Base-by-base conservation (phyloP, 169 alveolate species). In the Plasmodium adleri region DNA sequence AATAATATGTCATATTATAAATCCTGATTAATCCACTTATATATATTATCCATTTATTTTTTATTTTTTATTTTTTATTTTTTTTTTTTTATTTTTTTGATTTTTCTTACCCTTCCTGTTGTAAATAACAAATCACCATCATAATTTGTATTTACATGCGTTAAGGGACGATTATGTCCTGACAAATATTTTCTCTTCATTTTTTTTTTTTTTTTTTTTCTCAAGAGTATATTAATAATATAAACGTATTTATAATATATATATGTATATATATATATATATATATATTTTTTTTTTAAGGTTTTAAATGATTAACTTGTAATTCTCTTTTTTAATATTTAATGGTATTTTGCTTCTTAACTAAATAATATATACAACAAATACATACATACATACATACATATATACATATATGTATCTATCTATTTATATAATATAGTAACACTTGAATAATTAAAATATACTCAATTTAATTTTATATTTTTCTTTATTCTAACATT, bases 51-150 rank as follows among this genome's bases (percentile, higher is more conserved):
- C n/a, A 28, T 28, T 28, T 28, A 28, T 1, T 26, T 26, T 26
- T 26, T 26, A 26, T 26, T 26, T 26, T 26, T 26, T 26, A 26
- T 26, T 26, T 1, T 1, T 26, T 26, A 26, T 26, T 39, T 15
- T 24, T 43, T 10, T 15, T 17, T 39, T 43, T 28, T 66, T 47
- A 15, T 24, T 7, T 80, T 24, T 20, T 47, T 24, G 3, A 13
- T n/a, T 26, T 45, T 12, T 72, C 96, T 66, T 86, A 96, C 98
- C 97, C 96, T 96, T 58, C 98, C 98, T 88, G 97, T 93, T 13
- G 98, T 95, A 80, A 96, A 96, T 26, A 96, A 94, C 66, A 96
- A 93, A 56, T 96, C 98, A 22, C 98, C 98, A 78, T 96, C 97
- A 63, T 91, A 93, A 92, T 96, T 96, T 87, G 95, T 94, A 45